Percentiles rank a stretch among this genome's conserved stretches.
phyloP scores from a whole-genome alignment of 1,139 yeast genomes.

The Yamadazyma atmosphaerica region DNA sequence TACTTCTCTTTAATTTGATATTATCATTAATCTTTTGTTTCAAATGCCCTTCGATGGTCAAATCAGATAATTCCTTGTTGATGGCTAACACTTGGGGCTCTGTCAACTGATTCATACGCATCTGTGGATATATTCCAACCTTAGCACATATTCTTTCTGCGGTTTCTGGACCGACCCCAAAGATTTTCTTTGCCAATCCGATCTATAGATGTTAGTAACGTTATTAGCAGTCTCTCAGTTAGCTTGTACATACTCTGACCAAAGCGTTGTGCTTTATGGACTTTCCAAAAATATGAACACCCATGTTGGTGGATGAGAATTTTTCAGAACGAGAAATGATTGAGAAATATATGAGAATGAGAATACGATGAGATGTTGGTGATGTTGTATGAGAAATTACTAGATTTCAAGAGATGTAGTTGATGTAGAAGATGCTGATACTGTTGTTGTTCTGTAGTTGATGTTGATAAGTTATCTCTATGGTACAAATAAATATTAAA shows the following conservation, averaged over 20 bases:
- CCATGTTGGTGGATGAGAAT: constrained; percentile 42
- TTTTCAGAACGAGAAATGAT: not conserved
- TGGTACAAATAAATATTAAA: not conserved
- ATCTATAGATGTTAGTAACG: constrained; percentile 33
- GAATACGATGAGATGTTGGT: not conserved
- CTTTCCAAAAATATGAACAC: constrained; percentile 74
- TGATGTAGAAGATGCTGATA: too few species aligned
- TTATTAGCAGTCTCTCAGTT: not conserved
- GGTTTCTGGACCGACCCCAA: constrained; percentile 79
- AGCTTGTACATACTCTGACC: constrained; percentile 36
- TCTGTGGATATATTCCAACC: constrained; percentile 86
- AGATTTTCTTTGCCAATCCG: constrained; percentile 78
- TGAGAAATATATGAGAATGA: not conserved
- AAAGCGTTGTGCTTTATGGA: constrained; percentile 56
- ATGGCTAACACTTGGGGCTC: constrained; percentile 87
- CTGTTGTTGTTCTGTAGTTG: too few species aligned
- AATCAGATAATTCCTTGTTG: constrained; percentile 80
- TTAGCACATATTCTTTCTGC: constrained; percentile 81
- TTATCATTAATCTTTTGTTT: constrained; percentile 76
- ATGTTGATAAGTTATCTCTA: too few species aligned
- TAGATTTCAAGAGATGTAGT: too few species aligned
- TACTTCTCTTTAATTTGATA: constrained; percentile 75
- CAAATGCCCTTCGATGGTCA: constrained; percentile 85
- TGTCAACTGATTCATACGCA: constrained; percentile 90
- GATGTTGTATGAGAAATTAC: too few species aligned